Evolutionary conservation across 225 moss, liverwort and hornwort genomes (phyloP).

Genomic region (Neckera pumila): DNA sequence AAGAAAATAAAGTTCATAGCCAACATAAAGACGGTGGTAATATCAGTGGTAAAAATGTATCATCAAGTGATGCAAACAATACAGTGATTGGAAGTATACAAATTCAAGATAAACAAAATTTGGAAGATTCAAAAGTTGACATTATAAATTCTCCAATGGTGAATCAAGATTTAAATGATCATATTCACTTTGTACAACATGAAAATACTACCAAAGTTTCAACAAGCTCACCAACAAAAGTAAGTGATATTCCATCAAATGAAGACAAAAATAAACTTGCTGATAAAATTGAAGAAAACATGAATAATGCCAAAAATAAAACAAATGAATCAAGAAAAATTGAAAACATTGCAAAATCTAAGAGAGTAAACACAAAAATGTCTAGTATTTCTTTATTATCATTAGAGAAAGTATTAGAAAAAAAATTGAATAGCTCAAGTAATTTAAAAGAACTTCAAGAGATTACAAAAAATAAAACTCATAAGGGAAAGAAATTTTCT

Average conservation of each 20-base stretch:
- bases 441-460: neutral
- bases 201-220: neutral
- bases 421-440: neutral
- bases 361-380: neutral
- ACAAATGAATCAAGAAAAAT: neutral
- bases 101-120: neutral
- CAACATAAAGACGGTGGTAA: neutral
- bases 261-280: neutral
- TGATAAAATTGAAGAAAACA: no score
- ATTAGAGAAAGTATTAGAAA: neutral
- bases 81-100: neutral
- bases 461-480: neutral
- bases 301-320: neutral
- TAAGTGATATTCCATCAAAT: neutral
- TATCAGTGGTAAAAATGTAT: neutral
- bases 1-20: neutral
- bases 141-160: no score
- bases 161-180: neutral
- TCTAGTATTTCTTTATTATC: neutral
- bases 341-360: neutral
- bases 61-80: neutral
- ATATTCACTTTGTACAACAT: neutral
- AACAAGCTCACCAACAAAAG: fast-evolving
- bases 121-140: neutral
- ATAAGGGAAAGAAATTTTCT: neutral